Evolutionary conservation across 2,329 filamentous ascomycete species (phyloP).

Genomic region (Colletotrichum sp.): DNA sequence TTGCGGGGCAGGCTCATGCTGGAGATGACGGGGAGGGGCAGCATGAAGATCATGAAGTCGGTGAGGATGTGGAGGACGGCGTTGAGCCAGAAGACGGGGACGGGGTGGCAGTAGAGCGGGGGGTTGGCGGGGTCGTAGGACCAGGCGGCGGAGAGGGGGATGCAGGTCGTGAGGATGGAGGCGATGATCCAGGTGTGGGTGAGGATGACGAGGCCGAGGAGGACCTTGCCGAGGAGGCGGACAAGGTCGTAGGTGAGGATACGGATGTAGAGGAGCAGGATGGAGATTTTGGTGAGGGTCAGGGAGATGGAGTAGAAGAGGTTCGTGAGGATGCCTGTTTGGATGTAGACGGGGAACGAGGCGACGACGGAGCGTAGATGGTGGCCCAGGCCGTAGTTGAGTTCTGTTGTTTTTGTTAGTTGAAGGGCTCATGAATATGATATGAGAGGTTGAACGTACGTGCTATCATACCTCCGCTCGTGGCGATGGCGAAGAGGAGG

Average conservation of each 20-base stretch:
- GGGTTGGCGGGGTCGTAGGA: background rate
- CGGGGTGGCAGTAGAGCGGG: slow-evolving; percentile 16
- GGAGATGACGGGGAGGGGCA: slow-evolving; percentile 48
- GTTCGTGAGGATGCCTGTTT: slow-evolving; percentile 15
- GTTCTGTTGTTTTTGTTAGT: slow-evolving; percentile 3
- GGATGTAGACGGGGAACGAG: background rate
- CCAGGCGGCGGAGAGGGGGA: slow-evolving; percentile 24
- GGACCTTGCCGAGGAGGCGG: slow-evolving; percentile 28
- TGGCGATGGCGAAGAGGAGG: slow-evolving; percentile 25
- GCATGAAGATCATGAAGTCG: slow-evolving; percentile 29
- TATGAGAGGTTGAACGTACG: background rate
- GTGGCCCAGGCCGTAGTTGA: slow-evolving; percentile 11
- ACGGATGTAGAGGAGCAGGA: slow-evolving; percentile 27
- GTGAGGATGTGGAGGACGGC: slow-evolving; percentile 26
- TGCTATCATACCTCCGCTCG: slow-evolving; percentile 17
- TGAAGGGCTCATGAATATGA: background rate
- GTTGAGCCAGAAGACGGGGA: slow-evolving; percentile 27
- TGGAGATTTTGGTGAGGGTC: slow-evolving; percentile 25
- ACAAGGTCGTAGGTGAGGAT: slow-evolving; percentile 25
- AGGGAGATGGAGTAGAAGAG: slow-evolving; percentile 23
- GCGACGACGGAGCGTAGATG: slow-evolving; percentile 3
- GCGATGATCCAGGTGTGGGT: slow-evolving; percentile 25
- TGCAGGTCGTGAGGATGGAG: slow-evolving; percentile 25
- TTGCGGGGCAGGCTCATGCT: slow-evolving; percentile 43
- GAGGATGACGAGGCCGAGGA: slow-evolving; percentile 21